Evolutionary conservation across 805 yeast genomes (phyloP).

Genomic region (Blastobotrys chiropterorum): DNA sequence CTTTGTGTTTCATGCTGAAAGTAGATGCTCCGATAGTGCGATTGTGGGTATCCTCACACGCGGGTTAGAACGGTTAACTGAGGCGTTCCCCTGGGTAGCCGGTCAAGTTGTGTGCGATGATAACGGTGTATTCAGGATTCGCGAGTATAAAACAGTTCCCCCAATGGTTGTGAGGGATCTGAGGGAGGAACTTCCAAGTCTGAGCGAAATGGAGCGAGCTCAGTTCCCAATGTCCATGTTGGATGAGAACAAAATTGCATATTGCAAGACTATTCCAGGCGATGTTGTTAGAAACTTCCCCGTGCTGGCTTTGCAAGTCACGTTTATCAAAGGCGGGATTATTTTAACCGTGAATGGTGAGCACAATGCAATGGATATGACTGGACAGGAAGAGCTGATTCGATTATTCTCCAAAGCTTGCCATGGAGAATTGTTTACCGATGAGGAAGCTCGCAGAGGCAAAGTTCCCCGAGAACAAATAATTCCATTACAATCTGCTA

Average conservation of each 20-base stretch:
- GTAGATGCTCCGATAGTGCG: not conserved
- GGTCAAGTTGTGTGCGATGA: slow-evolving; percentile 9
- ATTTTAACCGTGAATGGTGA: slow-evolving; percentile 10
- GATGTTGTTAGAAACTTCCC: not conserved
- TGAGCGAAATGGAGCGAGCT: slow-evolving; percentile 3
- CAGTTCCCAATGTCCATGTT: slow-evolving; percentile 8
- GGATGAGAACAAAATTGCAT: slow-evolving; percentile 9
- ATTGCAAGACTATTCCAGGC: slow-evolving; percentile 5
- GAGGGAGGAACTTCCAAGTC: slow-evolving; percentile 2
- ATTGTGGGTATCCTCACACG: not conserved
- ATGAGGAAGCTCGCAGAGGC: slow-evolving; percentile 3
- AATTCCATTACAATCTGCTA: slow-evolving; percentile 1
- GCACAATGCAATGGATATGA: slow-evolving; percentile 10
- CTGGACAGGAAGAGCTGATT: slow-evolving; percentile 8
- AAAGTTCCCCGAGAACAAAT: slow-evolving; percentile 1
- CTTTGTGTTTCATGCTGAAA: not conserved
- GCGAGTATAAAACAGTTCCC: slow-evolving; percentile 3
- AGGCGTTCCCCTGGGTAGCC: slow-evolving; percentile 11
- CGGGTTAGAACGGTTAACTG: slow-evolving; percentile 8
- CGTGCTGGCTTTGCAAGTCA: slow-evolving; percentile 8
- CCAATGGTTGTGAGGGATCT: slow-evolving; percentile 8
- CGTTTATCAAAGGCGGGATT: slow-evolving; percentile 6
- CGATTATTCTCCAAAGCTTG: slow-evolving; percentile 11
- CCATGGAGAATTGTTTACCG: slow-evolving; percentile 3
- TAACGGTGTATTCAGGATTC: slow-evolving; percentile 4